These are phyloP conservation scores for Tephrocybe sp. DNA, from an alignment of 768 basidiomycete species.

Conservation along the genomic window DNA sequence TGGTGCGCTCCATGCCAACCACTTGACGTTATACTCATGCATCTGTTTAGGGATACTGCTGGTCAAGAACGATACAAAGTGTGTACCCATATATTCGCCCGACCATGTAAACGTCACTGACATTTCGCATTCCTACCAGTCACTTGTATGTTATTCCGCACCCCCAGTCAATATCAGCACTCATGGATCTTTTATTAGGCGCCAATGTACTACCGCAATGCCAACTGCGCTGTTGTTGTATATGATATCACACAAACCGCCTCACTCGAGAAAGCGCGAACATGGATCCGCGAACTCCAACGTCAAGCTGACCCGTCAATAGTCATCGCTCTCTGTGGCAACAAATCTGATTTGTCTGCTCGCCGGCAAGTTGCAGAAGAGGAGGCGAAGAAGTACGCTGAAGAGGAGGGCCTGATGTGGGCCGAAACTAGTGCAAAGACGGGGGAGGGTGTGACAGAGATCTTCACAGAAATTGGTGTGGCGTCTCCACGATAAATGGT, in stretches of 20 bases:
- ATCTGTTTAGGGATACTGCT: conserved; percentile 78
- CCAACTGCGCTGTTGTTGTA: conserved; percentile 91
- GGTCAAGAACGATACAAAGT: conserved; percentile 96
- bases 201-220: conserved; percentile 96
- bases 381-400: conserved; percentile 90
- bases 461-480: conserved; percentile 85
- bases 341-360: conserved; percentile 87
- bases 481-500: background rate
- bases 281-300: conserved; percentile 96
- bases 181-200: conserved; percentile 44
- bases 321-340: conserved; percentile 94
- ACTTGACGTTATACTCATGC: conserved; percentile 4
- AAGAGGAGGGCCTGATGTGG: conserved; percentile 93
- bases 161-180: conserved; percentile 4
- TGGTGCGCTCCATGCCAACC: conserved; percentile 55
- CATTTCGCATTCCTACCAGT: conserved; percentile 11
- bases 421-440: conserved; percentile 89
- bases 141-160: conserved; percentile 40
- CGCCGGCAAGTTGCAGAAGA: conserved; percentile 85
- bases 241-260: conserved; percentile 94
- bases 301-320: conserved; percentile 97
- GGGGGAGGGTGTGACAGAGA: conserved; percentile 82
- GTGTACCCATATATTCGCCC: conserved; percentile 24
- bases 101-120: conserved; percentile 13
- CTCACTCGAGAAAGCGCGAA: conserved; percentile 92